Conservation (phyloP, 192 early-diverging fungal genomes). For the Rhizoclosmatium globosum region DNA sequence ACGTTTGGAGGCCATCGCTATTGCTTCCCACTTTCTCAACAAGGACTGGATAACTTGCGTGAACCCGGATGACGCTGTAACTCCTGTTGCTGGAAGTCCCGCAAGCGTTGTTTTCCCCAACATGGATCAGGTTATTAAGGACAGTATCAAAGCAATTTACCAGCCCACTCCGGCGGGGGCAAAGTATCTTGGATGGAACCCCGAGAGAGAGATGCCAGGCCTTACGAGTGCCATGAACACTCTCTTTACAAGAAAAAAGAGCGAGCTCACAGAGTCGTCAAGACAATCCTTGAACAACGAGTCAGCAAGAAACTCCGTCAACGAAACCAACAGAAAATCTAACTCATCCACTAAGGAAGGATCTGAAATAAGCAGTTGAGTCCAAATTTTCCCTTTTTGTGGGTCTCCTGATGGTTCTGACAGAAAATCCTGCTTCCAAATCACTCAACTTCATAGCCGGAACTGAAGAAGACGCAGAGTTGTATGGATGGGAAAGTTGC, state of each 20-base stretch:
- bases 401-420: background rate
- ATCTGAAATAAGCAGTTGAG: too few relatives aligned
- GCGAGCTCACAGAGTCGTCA: background rate
- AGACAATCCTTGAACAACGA: background rate
- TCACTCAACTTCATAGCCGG: background rate
- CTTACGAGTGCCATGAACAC: conserved; percentile 6
- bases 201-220: conserved; percentile 29
- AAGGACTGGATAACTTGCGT: conserved; percentile 39
- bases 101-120: background rate
- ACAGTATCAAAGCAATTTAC: conserved; percentile 40
- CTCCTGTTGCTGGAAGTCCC: background rate
- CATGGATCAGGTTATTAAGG: conserved; percentile 14
- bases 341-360: too few relatives aligned
- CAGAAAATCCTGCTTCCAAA: conserved; percentile 17
- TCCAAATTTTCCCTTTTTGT: too few relatives aligned
- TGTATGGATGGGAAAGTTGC: conserved; percentile 35
- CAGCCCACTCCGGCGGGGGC: conserved; percentile 40
- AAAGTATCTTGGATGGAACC: conserved; percentile 36
- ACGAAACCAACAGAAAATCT: too few relatives aligned
- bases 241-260: conserved; percentile 24
- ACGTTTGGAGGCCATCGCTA: conserved; percentile 32
- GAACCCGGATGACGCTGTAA: conserved; percentile 16
- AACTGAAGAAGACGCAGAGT: background rate
- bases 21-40: conserved; percentile 40
- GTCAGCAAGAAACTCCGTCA: too few relatives aligned